These are phyloP conservation scores for Pythium vanterpoolii DNA, from an alignment of 352 stramenopile genomes.

Conservation along the genomic window DNA sequence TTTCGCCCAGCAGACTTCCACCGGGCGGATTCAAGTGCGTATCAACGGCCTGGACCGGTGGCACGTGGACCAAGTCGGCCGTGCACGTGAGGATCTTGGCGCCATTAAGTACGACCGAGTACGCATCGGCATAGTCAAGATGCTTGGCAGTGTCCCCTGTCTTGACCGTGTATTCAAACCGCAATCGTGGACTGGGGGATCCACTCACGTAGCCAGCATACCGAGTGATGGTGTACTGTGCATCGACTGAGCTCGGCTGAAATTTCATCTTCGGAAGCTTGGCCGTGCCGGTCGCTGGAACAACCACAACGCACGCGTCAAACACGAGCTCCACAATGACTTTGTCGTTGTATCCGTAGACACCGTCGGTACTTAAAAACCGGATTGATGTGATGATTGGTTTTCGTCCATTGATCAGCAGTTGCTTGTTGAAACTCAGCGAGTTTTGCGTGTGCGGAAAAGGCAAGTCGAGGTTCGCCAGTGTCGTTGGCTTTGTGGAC, in stretches of 20 bases:
- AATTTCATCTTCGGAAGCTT: slow-evolving; percentile 48
- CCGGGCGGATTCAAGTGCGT: slow-evolving; percentile 78
- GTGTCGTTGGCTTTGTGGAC: slow-evolving; percentile 65
- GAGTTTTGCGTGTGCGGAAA: slow-evolving; percentile 63
- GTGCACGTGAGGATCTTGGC: slow-evolving; percentile 70
- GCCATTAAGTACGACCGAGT: slow-evolving; percentile 58
- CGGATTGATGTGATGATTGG: slow-evolving; percentile 43
- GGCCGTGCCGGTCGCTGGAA: slow-evolving; percentile 24
- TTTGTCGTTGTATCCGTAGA: slow-evolving; percentile 55
- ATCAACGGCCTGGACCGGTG: slow-evolving; percentile 54
- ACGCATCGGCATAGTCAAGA: slow-evolving; percentile 63
- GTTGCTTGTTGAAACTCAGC: slow-evolving; percentile 64
- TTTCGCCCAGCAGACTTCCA: slow-evolving; percentile 40
- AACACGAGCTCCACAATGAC: slow-evolving; percentile 66
- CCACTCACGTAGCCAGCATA: slow-evolving; percentile 59
- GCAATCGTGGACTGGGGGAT: slow-evolving; percentile 40
- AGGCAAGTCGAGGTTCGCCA: slow-evolving; percentile 62
- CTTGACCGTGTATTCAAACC: slow-evolving; percentile 74
- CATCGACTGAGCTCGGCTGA: slow-evolving; percentile 37
- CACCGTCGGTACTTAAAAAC: slow-evolving; percentile 61
- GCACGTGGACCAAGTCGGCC: slow-evolving; percentile 22
- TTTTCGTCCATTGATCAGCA: slow-evolving; percentile 67
- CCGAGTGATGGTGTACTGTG: slow-evolving; percentile 42
- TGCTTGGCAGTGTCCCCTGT: slow-evolving; percentile 61
- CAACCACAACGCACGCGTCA: slow-evolving; percentile 55